phyloP scores from a whole-genome alignment of 1,139 yeast genomes.

The Hyphopichia burtonii region DNA sequence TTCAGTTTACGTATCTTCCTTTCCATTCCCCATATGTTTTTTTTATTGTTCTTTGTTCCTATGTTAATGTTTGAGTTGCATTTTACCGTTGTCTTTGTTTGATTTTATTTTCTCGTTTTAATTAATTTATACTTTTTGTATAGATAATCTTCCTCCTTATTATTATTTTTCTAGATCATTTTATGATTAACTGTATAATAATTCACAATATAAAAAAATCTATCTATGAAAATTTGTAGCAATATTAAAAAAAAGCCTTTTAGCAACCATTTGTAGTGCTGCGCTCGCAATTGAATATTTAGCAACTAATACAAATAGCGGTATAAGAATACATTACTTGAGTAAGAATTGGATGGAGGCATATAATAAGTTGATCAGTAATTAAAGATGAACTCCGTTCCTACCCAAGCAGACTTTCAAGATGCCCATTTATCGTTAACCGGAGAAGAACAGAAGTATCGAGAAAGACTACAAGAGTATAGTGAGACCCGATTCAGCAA shows the following conservation, averaged over 20 bases:
- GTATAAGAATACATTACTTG: no score
- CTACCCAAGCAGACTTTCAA: conserved; percentile 22
- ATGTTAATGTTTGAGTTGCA: not conserved
- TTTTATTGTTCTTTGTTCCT: not conserved
- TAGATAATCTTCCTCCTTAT: not conserved
- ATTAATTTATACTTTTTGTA: not conserved
- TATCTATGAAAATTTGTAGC: no score
- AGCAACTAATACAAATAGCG: no score
- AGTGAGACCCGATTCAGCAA: conserved; percentile 3
- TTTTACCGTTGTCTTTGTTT: not conserved
- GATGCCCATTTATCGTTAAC: conserved; percentile 33
- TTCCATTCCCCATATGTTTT: not conserved
- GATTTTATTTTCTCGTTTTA: not conserved
- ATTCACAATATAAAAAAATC: not conserved
- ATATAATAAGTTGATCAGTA: no score
- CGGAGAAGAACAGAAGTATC: conserved; percentile 8
- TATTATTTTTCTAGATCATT: not conserved
- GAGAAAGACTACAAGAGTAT: conserved; percentile 6
- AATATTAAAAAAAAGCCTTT: no score
- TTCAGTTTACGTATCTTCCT: not conserved
- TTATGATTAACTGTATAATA: not conserved
- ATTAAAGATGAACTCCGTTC: not conserved
- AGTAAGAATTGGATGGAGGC: no score
- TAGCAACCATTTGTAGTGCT: no score
- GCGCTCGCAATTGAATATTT: no score